phyloP scores from a whole-genome alignment of 164 flowering plant species.

The Stephania japonica region DNA sequence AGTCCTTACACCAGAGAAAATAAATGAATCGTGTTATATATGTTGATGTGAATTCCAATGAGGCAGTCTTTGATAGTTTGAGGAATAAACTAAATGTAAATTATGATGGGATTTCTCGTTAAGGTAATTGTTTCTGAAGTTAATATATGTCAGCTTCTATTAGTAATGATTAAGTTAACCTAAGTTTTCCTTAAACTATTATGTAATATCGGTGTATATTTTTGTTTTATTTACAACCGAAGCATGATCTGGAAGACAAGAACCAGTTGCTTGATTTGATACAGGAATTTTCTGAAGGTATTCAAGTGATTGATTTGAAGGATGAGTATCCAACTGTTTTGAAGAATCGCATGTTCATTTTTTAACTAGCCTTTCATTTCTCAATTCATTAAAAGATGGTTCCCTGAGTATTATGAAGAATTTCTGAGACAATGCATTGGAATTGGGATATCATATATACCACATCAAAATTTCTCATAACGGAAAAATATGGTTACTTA shows the following conservation, averaged over 20 bases:
- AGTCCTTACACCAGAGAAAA: constrained; percentile 62
- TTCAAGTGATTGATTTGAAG: constrained; percentile 59
- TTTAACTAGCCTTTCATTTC: not conserved
- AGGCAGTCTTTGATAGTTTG: constrained; percentile 63
- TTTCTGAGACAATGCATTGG: not conserved
- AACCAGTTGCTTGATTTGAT: no score
- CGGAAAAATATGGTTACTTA: no score
- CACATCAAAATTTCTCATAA: no score
- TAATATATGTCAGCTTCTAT: not conserved
- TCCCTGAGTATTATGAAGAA: not conserved
- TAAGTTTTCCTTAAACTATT: not conserved
- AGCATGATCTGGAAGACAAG: no score
- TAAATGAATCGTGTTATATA: constrained; percentile 59
- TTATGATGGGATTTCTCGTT: constrained; percentile 67
- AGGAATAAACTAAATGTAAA: constrained; percentile 56
- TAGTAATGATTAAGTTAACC: not conserved
- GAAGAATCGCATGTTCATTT: constrained; percentile 64
- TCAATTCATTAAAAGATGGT: not conserved
- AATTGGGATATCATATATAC: no score
- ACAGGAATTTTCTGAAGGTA: no score
- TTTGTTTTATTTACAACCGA: no score
- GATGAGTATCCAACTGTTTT: constrained; percentile 62
- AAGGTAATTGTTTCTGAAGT: constrained; percentile 35
- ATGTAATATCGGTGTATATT: not conserved
- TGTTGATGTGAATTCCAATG: constrained; percentile 57